Percentiles rank a stretch among this genome's conserved stretches.
Conservation (phyloP, 129 eudicot genomes). For the Helianthus tuberosus region DNA sequence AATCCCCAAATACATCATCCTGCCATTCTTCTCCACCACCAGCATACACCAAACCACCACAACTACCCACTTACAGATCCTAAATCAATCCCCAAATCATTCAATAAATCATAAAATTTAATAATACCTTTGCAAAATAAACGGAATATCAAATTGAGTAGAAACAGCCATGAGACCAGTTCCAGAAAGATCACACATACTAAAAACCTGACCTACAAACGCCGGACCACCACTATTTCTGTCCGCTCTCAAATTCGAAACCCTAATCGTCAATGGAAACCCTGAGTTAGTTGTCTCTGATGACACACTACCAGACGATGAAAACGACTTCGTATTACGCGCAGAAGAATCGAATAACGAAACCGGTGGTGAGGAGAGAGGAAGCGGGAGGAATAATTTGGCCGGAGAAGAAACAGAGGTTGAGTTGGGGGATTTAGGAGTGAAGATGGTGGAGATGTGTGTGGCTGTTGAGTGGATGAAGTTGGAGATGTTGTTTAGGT, state of each 20-base stretch:
- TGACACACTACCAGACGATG: conserved; percentile 26
- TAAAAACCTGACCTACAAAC: conserved; percentile 93
- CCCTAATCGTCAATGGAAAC: conserved; percentile 63
- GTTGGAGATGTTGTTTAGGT: too few relatives aligned
- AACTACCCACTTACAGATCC: too few relatives aligned
- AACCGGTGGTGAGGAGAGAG: conserved; percentile 8
- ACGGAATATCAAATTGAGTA: conserved; percentile 82
- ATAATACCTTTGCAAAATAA: conserved; percentile 66
- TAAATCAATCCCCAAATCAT: too few relatives aligned
- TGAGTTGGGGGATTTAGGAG: conserved; percentile 10
- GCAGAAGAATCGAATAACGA: conserved; percentile 33
- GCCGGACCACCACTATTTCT: conserved; percentile 69
- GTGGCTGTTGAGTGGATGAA: too few relatives aligned
- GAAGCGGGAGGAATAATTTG: conserved; percentile 28
- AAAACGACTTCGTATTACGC: conserved; percentile 18
- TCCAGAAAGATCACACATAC: conserved; percentile 92
- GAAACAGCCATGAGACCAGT: conserved; percentile 93
- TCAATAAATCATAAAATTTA: too few relatives aligned
- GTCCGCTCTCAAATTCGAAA: conserved; percentile 44
- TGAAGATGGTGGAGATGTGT: too few relatives aligned
- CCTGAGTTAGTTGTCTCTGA: conserved; percentile 38
- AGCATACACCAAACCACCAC: too few relatives aligned
- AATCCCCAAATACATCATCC: too few relatives aligned
- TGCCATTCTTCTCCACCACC: too few relatives aligned
- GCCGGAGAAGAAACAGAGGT: conserved; percentile 24